Evolutionary conservation across 257 asterid species (phyloP).

Genomic region (Solanum dulcamara): DNA sequence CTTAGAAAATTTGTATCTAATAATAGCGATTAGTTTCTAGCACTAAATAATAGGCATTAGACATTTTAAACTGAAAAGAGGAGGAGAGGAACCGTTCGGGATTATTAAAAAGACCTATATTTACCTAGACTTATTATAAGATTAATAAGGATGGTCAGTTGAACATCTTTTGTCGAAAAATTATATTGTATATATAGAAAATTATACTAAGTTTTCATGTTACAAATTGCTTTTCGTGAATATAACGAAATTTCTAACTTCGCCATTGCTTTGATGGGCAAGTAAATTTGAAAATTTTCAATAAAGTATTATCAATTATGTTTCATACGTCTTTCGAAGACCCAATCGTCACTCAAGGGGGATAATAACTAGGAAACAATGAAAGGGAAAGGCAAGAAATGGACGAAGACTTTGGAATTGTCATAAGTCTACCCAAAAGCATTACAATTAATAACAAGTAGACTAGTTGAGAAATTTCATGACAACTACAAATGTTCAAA

Average conservation of each 20-base stretch:
- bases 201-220: too few species aligned
- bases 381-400: not conserved
- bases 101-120: not conserved
- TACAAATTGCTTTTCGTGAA: not conserved
- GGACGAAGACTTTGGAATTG: not conserved
- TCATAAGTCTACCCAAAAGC: not conserved
- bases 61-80: not conserved
- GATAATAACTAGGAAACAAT: not conserved
- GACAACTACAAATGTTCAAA: not conserved
- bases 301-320: not conserved
- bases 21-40: too few species aligned
- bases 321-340: not conserved
- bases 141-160: not conserved
- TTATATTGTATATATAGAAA: not conserved
- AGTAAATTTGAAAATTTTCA: accelerated
- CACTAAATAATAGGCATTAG: too few species aligned
- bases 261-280: not conserved
- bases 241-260: not conserved
- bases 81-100: not conserved
- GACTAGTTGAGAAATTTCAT: not conserved
- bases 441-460: not conserved
- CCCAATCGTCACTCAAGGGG: not conserved
- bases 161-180: not conserved
- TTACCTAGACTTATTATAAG: not conserved
- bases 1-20: too few species aligned